These are phyloP conservation scores for Puccinia triticina DNA, from an alignment of 1,284 basidiomycete species.

Conservation along the genomic window DNA sequence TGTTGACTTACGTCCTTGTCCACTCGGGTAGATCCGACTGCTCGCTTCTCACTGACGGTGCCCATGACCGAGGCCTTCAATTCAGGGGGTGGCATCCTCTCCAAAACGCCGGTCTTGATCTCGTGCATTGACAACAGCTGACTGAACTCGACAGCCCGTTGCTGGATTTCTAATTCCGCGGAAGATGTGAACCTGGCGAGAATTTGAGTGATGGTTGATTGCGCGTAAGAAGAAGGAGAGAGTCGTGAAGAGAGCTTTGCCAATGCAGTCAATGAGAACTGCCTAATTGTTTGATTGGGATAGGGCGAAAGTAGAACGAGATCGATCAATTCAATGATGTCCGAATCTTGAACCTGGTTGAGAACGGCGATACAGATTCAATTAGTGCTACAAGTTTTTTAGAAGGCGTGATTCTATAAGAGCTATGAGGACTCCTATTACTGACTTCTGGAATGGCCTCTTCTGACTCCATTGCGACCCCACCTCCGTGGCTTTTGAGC, in stretches of 20 bases:
- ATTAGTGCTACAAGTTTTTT: not conserved
- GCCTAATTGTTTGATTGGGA: slow-evolving; percentile 83
- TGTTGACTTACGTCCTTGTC: slow-evolving; percentile 69
- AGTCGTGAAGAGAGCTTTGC: slow-evolving; percentile 85
- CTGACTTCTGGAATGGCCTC: slow-evolving; percentile 68
- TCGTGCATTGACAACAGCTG: slow-evolving; percentile 73
- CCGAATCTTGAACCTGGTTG: slow-evolving; percentile 76
- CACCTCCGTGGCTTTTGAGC: slow-evolving; percentile 66
- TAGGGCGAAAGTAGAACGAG: slow-evolving; percentile 92
- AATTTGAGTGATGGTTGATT: slow-evolving; percentile 76
- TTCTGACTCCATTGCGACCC: slow-evolving; percentile 70
- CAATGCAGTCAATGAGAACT: slow-evolving; percentile 86
- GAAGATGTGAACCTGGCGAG: slow-evolving; percentile 77
- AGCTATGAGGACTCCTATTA: not conserved
- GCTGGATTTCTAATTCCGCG: slow-evolving; percentile 91
- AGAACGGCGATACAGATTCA: not conserved
- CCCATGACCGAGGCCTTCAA: slow-evolving; percentile 91
- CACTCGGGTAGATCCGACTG: slow-evolving; percentile 81
- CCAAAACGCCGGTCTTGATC: slow-evolving; percentile 83
- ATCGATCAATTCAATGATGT: slow-evolving; percentile 82
- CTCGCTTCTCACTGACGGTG: slow-evolving; percentile 89
- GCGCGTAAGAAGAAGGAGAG: slow-evolving; percentile 67
- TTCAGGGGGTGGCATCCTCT: slow-evolving; percentile 97
- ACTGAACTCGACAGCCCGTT: slow-evolving; percentile 91
- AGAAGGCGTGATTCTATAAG: not conserved